Percentiles rank a stretch among this genome's conserved stretches.
These are phyloP conservation scores for Calycina marina DNA, from an alignment of 2,329 filamentous ascomycete species.

Conservation along the genomic window DNA sequence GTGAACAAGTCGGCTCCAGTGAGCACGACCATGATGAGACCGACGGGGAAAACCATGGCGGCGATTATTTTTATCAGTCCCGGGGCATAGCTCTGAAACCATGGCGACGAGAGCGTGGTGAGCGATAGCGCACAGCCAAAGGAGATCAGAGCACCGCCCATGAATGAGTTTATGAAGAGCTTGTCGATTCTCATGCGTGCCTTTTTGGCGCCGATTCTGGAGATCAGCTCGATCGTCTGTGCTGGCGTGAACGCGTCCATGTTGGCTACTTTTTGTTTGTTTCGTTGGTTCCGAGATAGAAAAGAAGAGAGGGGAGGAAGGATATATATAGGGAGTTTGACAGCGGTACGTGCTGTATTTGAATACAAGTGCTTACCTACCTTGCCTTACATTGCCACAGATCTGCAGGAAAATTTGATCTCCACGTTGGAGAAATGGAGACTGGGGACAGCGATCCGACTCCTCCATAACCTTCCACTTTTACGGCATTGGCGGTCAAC, in stretches of 20 bases:
- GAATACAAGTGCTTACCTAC: too few species aligned
- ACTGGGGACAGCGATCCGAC: too few species aligned
- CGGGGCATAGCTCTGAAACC: slow-evolving; percentile 33
- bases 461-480: too few species aligned
- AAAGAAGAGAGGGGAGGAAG: slow-evolving; percentile 52
- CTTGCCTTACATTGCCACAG: too few species aligned
- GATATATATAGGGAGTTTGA: too few species aligned
- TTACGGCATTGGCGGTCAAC: too few species aligned
- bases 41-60: slow-evolving; percentile 33
- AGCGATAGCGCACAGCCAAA: slow-evolving; percentile 34
- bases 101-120: slow-evolving; percentile 30
- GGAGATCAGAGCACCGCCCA: slow-evolving; percentile 34
- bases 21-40: slow-evolving; percentile 33
- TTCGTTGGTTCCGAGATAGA: slow-evolving; percentile 51
- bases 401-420: too few species aligned
- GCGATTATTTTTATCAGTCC: slow-evolving; percentile 31
- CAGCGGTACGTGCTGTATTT: too few species aligned
- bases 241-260: slow-evolving; percentile 30
- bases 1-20: slow-evolving; percentile 35
- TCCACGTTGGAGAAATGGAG: too few species aligned
- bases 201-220: slow-evolving; percentile 34
- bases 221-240: slow-evolving; percentile 35
- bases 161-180: slow-evolving; percentile 34
- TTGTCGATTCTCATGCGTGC: slow-evolving; percentile 37
- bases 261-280: too few species aligned